Conservation (phyloP, 1,284 basidiomycete genomes). For the Athelia sp. region DNA sequence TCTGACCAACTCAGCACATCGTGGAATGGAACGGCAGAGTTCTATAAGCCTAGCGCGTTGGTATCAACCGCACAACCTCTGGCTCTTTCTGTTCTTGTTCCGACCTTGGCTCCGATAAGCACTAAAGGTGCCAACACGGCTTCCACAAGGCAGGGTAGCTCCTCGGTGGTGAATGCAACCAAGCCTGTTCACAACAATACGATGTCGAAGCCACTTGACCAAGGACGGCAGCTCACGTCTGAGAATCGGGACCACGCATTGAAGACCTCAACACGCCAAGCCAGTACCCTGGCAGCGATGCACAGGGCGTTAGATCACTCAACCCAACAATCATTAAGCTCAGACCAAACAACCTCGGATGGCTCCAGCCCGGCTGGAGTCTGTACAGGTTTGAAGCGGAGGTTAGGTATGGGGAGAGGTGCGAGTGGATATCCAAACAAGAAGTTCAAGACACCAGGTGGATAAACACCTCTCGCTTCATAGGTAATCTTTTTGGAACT, state of each 20-base stretch:
- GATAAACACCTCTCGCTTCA: too few species aligned
- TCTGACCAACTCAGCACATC: background rate
- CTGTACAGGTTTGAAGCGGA: constrained; percentile 36
- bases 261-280: background rate
- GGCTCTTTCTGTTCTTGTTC: too few species aligned
- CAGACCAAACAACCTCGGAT: constrained; percentile 4
- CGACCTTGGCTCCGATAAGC: too few species aligned
- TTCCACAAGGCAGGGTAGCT: too few species aligned
- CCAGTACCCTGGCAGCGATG: constrained; percentile 1
- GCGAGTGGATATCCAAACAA: constrained; percentile 56
- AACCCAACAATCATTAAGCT: constrained; percentile 1
- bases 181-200: too few species aligned
- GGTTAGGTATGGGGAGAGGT: constrained; percentile 54
- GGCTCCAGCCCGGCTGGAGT: background rate
- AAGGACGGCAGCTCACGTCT: background rate
- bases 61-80: too few species aligned
- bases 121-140: too few species aligned
- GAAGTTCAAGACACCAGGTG: constrained; percentile 50
- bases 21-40: background rate
- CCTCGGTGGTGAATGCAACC: too few species aligned
- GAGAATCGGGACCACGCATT: background rate
- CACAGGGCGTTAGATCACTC: background rate
- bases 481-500: too few species aligned
- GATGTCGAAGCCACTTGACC: too few species aligned
- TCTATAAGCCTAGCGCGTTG: background rate